These are phyloP conservation scores for Ramularia collo-cygni DNA, from an alignment of 2,329 filamentous ascomycete species.

Conservation along the genomic window DNA sequence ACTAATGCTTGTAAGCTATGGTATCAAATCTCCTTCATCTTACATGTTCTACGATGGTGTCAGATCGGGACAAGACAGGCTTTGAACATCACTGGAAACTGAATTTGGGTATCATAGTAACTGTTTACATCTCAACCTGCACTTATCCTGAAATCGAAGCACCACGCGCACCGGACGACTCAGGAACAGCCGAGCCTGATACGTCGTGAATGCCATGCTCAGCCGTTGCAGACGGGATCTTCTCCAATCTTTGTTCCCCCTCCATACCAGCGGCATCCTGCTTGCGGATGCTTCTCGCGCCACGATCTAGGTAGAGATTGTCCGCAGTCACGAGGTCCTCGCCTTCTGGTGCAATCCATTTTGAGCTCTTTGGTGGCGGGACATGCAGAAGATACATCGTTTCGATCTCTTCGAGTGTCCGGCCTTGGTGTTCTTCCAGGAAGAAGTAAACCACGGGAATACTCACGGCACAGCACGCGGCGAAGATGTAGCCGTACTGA, in stretches of 20 bases:
- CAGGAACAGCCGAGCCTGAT: constrained; percentile 22
- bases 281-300: constrained; percentile 29
- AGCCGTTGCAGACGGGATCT: constrained; percentile 19
- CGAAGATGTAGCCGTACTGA: constrained; percentile 69
- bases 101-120: too few species aligned
- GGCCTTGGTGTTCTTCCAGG: constrained; percentile 65
- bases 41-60: too few species aligned
- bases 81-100: too few species aligned
- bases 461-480: constrained; percentile 60
- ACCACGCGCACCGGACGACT: constrained; percentile 21
- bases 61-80: too few species aligned
- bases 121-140: too few species aligned
- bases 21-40: too few species aligned
- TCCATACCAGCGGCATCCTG: constrained; percentile 28
- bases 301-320: constrained; percentile 23
- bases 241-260: constrained; percentile 19
- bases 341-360: constrained; percentile 27
- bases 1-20: too few species aligned
- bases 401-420: constrained; percentile 72
- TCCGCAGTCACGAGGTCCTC: constrained; percentile 29
- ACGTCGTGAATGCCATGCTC: constrained; percentile 26
- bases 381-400: constrained; percentile 58
- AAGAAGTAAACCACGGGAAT: constrained; percentile 68
- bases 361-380: constrained; percentile 27
- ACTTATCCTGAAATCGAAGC: constrained; percentile 14